Evolutionary conservation across 1,139 yeast genomes (phyloP), one percentile per base, ranked within the genome.

Genomic region (Yamadazyma mexicana): DNA sequence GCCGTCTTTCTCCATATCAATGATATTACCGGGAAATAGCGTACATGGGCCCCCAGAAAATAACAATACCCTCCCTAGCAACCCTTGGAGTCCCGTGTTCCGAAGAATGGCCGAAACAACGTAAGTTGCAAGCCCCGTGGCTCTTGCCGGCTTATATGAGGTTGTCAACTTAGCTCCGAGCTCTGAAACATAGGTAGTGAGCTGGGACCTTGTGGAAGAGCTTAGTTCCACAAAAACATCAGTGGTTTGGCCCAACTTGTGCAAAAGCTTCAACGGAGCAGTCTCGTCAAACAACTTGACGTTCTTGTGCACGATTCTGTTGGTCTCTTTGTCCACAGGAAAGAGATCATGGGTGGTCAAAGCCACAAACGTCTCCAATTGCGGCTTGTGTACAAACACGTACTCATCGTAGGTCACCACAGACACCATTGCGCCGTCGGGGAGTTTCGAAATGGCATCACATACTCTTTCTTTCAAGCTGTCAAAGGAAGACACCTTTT

Each of bases 31-130:
- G 0, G 74, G 73, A 16, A 48, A 50, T 8, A 40, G 35, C 2
- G 72, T 68, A 31, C 68, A 58, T 0, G 75, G 74, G 0, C 75
- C 75, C 27, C 62, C 50, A 1, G 61, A 45, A 39, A 68, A 66
- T 7, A 61, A 40, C n/a, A 52, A 32, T 0, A 66, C 51, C 16
- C 60, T 57, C 0, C 66, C 72, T 17, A 48, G 33, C 17, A 58
- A 53, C 31, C 58, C 52, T 16, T 47, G 49, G 40, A 46, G 53
- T 1, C 61, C 42, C 5, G 52, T 33, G 20, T 44, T 42, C 4
- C 55, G 39, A 4, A 69, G 45, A 2, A 66, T 29, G 2, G 51
- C 32, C 1, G 66, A 42, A 1, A 56, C 42, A 2, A 65, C 40
- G 40, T 55, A 59, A 24, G 56, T 48, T 2, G 73, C 66, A 11